Base-by-base conservation (phyloP, 1,139 yeast genomes). In the Suhomyces choctaworum region DNA sequence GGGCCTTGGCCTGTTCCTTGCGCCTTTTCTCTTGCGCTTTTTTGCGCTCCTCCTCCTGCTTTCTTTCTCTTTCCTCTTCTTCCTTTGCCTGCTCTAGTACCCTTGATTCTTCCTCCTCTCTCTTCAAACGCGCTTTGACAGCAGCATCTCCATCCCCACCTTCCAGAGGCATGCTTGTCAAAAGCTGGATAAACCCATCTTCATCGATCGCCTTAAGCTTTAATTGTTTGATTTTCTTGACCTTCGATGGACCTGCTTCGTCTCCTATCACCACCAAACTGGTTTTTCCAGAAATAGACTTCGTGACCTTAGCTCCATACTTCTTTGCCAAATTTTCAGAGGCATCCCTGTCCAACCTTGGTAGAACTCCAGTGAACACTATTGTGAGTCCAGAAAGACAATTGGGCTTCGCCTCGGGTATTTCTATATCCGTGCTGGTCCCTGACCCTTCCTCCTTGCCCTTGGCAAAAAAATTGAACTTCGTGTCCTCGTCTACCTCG, bases 191-290 rank as follows among this genome's bases (percentile, higher is more conserved):
- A 50, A 94, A 89, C 0, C 98, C 98, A 5, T 77, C 85, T 56
- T 92, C 96, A 51, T 80, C 81, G 40, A 92, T 84, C 17, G 95
- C 87, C 58, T 90, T 90, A 36, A 87, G 77, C 8, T 77, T 75
- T 45, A 82, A 65, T 36, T 78, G 75, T 49, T 78, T 82, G 50
- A 94, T 92, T 52, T 83, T 87, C 48, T 80, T 78, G 31, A 92
- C 79, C 60, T 92, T 92, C n/a, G 89, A 80, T 1, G 98, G 97
- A 0, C 99, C 99, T 1, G 98, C 98, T 48, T 92, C 97, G 33
- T 78, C 88, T 5, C 99, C 99, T 20, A 94, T 70, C 2, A 92
- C 97, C 5, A 92, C 96, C 30, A 89, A 70, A 23, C 88, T 78
- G 0, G 98, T 94, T 52, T 83, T 86, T 14, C 88, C 80, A 35